Conservation (phyloP, 805 yeast species). For the Metschnikowia picachoensis region DNA sequence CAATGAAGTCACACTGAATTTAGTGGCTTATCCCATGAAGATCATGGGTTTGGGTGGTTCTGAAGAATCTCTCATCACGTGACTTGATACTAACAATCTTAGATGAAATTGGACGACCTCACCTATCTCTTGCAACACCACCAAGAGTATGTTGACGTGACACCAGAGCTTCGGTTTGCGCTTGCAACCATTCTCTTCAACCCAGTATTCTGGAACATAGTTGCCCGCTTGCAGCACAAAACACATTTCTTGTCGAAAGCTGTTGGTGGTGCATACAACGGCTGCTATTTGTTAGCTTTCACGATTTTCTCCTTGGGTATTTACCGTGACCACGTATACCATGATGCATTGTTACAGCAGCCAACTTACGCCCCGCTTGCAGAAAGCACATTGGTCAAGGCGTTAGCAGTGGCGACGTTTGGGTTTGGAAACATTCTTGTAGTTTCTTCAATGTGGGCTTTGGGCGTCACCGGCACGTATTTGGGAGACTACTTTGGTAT, state of each 20-base stretch:
- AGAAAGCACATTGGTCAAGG: constrained; percentile 34
- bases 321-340: constrained; percentile 70
- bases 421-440: constrained; percentile 78
- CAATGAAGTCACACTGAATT: too few species aligned
- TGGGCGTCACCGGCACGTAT: constrained; percentile 95
- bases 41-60: too few species aligned
- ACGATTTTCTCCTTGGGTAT: constrained; percentile 86
- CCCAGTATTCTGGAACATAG: constrained; percentile 94
- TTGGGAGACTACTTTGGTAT: constrained; percentile 97
- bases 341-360: constrained; percentile 68
- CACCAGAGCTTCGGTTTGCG: constrained; percentile 30
- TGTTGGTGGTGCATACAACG: constrained; percentile 61
- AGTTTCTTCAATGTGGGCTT: constrained; percentile 78
- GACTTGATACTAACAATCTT: constrained; percentile 1
- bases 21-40: too few species aligned
- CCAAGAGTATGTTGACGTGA: constrained; percentile 13
- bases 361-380: constrained; percentile 57
- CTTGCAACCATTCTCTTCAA: constrained; percentile 76
- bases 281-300: constrained; percentile 81
- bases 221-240: constrained; percentile 81
- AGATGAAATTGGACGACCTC: constrained; percentile 15
- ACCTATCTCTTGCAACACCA: constrained; percentile 12
- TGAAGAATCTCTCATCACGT: too few species aligned
- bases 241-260: constrained; percentile 72
- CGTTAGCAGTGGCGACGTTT: constrained; percentile 54